A percentile compares a stretch with the other conserved stretches of the same genome.
Evolutionary conservation across 371 early-diverging fungal genomes (phyloP).

Genomic region (Lichtheimia hyalospora): DNA sequence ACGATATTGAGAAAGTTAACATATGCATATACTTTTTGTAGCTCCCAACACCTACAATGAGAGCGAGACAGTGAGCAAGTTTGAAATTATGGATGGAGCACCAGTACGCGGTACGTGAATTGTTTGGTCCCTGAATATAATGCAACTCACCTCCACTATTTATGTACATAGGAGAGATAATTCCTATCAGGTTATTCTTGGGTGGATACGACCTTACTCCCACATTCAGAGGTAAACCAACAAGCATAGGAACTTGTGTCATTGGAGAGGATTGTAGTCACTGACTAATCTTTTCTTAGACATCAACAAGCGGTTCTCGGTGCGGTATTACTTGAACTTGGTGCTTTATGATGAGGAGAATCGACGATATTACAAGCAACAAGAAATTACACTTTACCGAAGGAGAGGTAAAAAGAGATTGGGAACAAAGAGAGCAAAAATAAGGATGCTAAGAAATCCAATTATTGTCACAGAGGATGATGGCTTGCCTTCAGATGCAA

Average conservation of each 20-base stretch:
- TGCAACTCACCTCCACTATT: background rate
- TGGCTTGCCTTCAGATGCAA: background rate
- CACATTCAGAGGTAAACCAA: conserved; percentile 60
- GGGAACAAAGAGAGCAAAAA: background rate
- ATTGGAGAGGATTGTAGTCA: background rate
- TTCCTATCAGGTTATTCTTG: conserved; percentile 96
- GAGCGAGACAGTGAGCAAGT: conserved; percentile 96
- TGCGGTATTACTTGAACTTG: conserved; percentile 94
- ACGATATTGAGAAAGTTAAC: background rate
- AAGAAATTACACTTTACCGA: conserved; percentile 89
- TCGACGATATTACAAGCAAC: conserved; percentile 96
- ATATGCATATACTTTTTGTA: background rate
- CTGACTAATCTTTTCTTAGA: conserved; percentile 15
- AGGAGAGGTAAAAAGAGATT: conserved; percentile 32
- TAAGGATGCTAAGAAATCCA: no score
- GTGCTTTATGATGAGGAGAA: conserved; percentile 98
- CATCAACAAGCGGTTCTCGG: conserved; percentile 97
- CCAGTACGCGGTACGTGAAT: conserved; percentile 78
- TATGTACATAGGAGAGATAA: conserved; percentile 76
- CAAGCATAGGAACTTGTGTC: background rate
- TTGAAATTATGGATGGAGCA: conserved; percentile 99
- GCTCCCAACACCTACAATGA: conserved; percentile 97
- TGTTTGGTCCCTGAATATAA: background rate
- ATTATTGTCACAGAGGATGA: background rate
- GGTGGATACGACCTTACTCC: conserved; percentile 96